Conservation (phyloP, 2,329 filamentous ascomycete genomes). For the Phoma sp. region DNA sequence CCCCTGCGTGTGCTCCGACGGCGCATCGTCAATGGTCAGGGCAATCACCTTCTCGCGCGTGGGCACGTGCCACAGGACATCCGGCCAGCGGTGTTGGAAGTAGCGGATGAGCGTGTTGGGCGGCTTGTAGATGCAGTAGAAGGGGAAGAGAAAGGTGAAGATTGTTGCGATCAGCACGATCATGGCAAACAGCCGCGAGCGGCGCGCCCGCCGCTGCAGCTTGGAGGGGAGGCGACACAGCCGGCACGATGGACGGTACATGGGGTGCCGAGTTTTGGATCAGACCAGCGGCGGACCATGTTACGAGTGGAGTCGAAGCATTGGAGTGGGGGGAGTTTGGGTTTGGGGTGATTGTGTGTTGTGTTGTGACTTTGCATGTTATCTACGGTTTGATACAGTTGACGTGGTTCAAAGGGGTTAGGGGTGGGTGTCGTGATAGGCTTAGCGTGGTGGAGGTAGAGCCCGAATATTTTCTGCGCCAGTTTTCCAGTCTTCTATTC, state of each 20-base stretch:
- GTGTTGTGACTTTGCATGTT: background rate
- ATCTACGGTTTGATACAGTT: background rate
- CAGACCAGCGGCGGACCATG: background rate
- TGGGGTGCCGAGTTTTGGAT: conserved; percentile 14
- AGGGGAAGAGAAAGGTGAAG: conserved; percentile 41
- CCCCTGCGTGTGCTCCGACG: conserved; percentile 71
- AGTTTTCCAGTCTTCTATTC: background rate
- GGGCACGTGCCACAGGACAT: conserved; percentile 76
- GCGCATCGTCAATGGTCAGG: conserved; percentile 86
- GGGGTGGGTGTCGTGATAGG: background rate
- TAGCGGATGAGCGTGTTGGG: conserved; percentile 73
- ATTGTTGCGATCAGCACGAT: conserved; percentile 36
- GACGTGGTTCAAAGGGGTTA: conserved; percentile 16
- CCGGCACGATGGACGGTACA: conserved; percentile 36
- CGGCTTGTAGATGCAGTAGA: conserved; percentile 81
- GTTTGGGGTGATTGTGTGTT: background rate
- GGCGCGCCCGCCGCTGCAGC: conserved; percentile 44
- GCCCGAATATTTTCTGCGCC: conserved; percentile 11
- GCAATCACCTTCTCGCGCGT: conserved; percentile 70
- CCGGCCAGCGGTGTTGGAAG: conserved; percentile 74
- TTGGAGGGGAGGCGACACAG: conserved; percentile 46
- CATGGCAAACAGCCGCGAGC: conserved; percentile 47
- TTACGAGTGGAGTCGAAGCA: background rate
- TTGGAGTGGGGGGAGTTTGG: background rate
- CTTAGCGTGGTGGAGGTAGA: conserved; percentile 8